Base-by-base conservation (phyloP, 2,329 filamentous ascomycete genomes). In the Neonectria hederae region DNA sequence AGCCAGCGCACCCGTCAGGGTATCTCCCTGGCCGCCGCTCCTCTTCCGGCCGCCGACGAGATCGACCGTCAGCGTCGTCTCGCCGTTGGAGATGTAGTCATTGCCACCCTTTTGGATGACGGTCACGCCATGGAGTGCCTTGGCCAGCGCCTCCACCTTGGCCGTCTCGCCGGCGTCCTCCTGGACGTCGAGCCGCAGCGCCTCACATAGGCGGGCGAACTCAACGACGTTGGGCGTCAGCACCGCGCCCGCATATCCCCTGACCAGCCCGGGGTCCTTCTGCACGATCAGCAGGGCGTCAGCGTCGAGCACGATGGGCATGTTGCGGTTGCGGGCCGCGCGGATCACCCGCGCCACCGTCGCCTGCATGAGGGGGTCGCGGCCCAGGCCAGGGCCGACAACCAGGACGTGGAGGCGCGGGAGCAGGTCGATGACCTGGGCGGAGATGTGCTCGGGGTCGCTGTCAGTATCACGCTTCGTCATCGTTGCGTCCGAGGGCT, bases 211-310 rank as follows among this genome's bases (percentile, higher is more conserved):
- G 13, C 94, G 85, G 2, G 87, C 89, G 76, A 98, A 98, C 78
- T 99, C 96, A 5, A 97, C 93, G 0, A 97, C 91, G 69, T 99
- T 99, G 1, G 96, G 96, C 45, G 96, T 99, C 62, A 99, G 81
- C 57, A 99, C 93, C 56, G 93, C 97, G 65, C 92, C 87, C 51
- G 84, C 85, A 81, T 95, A 98, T 0, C 94, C 94, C 22, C 87
- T 85, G 1, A 99, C 87, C 1, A 98, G 81, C 35, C 89, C 89
- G 0, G 94, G 94, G 54, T 90, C 82, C 30, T 87, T 89, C 73
- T 93, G 90, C 13, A 97, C 90, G 1, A 98, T 80, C 65, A 89
- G 87, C 26, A 99, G 82, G 0, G 93, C 95, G 78, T 99, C 96
- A 0, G 96, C 96, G 76, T 99, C 96, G 3, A 99, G 81, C 7